Base-by-base conservation (phyloP, 192 early-diverging fungal species). In the Backusella australiensis region DNA sequence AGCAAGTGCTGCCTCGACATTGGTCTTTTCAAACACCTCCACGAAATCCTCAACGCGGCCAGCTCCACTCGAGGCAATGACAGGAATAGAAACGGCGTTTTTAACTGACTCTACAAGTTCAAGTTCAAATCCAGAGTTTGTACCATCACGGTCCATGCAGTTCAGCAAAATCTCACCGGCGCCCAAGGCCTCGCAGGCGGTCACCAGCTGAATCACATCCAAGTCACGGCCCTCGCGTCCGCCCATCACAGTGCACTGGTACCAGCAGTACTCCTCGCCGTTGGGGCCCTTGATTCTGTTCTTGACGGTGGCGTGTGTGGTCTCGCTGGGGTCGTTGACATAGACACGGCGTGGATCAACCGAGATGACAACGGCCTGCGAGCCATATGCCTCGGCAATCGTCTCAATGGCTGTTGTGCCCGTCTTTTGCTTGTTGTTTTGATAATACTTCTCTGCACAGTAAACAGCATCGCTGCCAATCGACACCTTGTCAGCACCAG, bases 381-480 rank as follows among this genome's bases (percentile, higher is more conserved):
- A 84, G n/a, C 98, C 98, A 82, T 99, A 99, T 0, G 93, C 93
- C 46, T 89, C 78, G 2, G 96, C 93, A 71, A 99, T 99, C 72
- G 94, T 94, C 85, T 98, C 97, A 73, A 99, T 99, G 1, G 96
- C 93, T 11, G 94, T 96, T 12, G 85, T 80, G 3, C 97, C 96
- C 12, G 89, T 86, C 17, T 78, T 83, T 2, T 75, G 71, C 0
- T 83, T 83, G n/a, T 83, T 84, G 19, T 86, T 84, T 26, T 83
- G 80, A 77, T 88, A 90, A 76, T 91, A 98, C 56, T 88, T 90
- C 80, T 99, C 97, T 5, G 96, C 94, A 3, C 95, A 95, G 82
- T 96, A 98, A 6, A 99, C 98, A n/a, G 98, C 98, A 85, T 99
- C 98, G 68, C 95, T 96, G 32, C 98, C 98, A 79, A 99, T 99